Evolutionary conservation across 106 monocot species (phyloP).

Genomic region (Ottelia alismoides): DNA sequence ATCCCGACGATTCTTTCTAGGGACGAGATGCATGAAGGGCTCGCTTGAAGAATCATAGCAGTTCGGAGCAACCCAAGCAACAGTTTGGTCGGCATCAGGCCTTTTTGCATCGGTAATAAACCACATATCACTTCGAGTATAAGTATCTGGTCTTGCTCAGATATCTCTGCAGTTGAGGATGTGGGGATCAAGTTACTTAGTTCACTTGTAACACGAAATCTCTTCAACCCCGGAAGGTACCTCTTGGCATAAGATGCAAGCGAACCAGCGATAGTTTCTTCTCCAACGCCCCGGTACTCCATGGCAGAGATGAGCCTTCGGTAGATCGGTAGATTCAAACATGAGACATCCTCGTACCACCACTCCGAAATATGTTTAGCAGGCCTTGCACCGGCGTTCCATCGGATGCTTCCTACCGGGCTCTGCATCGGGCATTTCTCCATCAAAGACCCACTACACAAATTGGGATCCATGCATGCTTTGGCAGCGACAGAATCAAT

Average conservation of each 20-base stretch:
- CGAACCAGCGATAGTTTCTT: slow-evolving; percentile 12
- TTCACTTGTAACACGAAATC: background rate
- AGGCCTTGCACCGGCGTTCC: slow-evolving; percentile 20
- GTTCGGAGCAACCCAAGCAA: slow-evolving; percentile 16
- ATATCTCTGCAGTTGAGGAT: background rate
- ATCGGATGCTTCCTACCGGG: slow-evolving; percentile 16
- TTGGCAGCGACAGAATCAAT: too few species aligned
- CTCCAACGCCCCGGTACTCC: slow-evolving; percentile 13
- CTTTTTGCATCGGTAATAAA: slow-evolving; percentile 11
- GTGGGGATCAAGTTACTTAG: background rate
- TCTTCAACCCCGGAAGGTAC: slow-evolving; percentile 10
- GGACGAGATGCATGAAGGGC: slow-evolving; percentile 9
- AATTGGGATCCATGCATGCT: too few species aligned
- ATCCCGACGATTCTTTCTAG: slow-evolving; percentile 16
- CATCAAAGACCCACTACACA: slow-evolving; percentile 17
- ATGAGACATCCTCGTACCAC: slow-evolving; percentile 18
- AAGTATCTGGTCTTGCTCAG: slow-evolving; percentile 12
- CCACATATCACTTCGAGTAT: slow-evolving; percentile 14
- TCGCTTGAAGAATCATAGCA: slow-evolving; percentile 15
- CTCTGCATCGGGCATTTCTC: slow-evolving; percentile 12
- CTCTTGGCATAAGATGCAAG: slow-evolving; percentile 13
- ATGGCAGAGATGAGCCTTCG: slow-evolving; percentile 16
- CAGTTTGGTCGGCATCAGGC: slow-evolving; percentile 4
- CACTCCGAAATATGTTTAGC: slow-evolving; percentile 11
- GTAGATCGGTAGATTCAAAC: slow-evolving; percentile 7